Evolutionary conservation across 192 early-diverging fungal species (phyloP).

Genomic region (Chytriomyces sp.): DNA sequence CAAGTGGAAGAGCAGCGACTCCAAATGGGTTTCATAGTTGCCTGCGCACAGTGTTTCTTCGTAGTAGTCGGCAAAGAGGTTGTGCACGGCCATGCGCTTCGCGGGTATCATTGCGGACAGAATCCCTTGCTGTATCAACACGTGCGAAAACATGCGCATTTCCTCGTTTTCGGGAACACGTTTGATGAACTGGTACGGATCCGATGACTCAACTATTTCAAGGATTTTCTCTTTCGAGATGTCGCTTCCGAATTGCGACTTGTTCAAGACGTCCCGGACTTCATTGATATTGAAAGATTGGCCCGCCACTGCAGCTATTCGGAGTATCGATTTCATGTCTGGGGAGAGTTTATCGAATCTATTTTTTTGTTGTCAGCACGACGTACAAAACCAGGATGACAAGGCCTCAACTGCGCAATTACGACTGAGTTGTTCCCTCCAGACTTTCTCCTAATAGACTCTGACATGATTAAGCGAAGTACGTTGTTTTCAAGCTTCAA

Average conservation of each 20-base stretch:
- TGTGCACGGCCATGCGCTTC: neutral
- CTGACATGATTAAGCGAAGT: neutral
- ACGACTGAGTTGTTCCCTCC: neutral
- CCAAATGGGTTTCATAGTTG: neutral
- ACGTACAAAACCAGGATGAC: neutral
- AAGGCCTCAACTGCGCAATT: neutral
- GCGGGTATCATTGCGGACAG: neutral
- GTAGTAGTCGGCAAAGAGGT: constrained; percentile 1
- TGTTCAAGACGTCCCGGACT: neutral
- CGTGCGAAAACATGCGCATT: constrained; percentile 7
- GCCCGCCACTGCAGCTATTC: constrained; percentile 8
- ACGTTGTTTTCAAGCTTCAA: neutral
- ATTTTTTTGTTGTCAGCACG: no score
- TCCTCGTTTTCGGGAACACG: neutral
- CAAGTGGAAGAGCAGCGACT: constrained; percentile 13
- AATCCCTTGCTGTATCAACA: constrained; percentile 26
- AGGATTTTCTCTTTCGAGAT: neutral
- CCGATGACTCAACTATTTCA: neutral
- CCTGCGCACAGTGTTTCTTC: neutral
- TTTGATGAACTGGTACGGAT: neutral
- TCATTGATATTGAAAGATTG: constrained; percentile 18
- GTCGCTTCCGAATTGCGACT: neutral
- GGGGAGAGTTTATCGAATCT: neutral
- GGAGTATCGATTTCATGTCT: constrained; percentile 12
- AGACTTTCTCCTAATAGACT: neutral